Evolutionary conservation across 768 basidiomycete species (phyloP), one percentile per base, ranked within the genome.

Genomic region (Collybia mongolica): DNA sequence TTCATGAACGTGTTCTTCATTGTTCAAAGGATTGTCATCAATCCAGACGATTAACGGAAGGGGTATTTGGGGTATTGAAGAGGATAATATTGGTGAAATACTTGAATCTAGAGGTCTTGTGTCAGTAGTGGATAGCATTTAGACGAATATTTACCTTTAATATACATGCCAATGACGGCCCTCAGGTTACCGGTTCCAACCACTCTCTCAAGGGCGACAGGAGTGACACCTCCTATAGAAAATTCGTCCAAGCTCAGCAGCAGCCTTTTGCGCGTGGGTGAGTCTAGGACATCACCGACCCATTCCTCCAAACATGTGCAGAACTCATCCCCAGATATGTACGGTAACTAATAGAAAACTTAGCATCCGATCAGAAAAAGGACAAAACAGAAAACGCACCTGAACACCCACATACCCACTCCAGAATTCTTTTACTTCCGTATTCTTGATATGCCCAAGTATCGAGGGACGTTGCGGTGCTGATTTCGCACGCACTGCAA

Each of bases 41-140:
- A 66, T 56, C 65, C 67, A 69, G n/a, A 69, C 47, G 8, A 66
- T 36, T 2, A 63, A 45, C 8, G 66, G 65, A 3, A 47, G 40
- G n/a, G n/a, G n/a, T n/a, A n/a, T n/a, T n/a, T n/a, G n/a, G n/a
- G n/a, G n/a, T n/a, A n/a, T n/a, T n/a, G n/a, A n/a, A n/a, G n/a
- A n/a, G n/a, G n/a, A n/a, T n/a, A n/a, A n/a, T n/a, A n/a, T n/a
- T n/a, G n/a, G n/a, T n/a, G n/a, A n/a, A n/a, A n/a, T n/a, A n/a
- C n/a, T n/a, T n/a, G n/a, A 28, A 28, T 28, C 26, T 28, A 9
- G 5, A 28, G 26, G 5, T 28, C 26, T 28, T 28, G 9, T 5
- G 26, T 28, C 9, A 28, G 9, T 28, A 5, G 9, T 28, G 9
- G 9, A 28, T 9, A 28, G 5, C 26, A 28, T 9, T 5, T 5